These are phyloP conservation scores for Lodderomyces margitis DNA, from an alignment of 1,139 yeast species.

Conservation along the genomic window DNA sequence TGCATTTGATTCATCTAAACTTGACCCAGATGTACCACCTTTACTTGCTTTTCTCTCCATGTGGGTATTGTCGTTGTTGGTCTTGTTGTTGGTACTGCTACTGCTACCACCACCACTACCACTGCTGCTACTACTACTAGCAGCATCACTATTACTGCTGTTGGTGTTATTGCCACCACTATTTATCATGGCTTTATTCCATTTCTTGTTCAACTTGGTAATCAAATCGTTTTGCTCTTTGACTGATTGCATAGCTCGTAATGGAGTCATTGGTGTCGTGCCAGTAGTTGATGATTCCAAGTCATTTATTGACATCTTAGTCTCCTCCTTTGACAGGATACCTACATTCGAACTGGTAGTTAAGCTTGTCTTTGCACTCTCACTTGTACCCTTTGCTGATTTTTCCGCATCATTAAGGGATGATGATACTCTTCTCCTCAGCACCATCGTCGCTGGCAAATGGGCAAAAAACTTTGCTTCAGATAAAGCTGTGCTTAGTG, in stretches of 20 bases:
- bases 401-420: background rate
- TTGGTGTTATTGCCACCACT: background rate
- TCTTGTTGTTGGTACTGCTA: background rate
- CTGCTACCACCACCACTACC: background rate
- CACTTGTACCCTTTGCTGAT: background rate
- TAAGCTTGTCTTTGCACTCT: background rate
- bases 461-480: background rate
- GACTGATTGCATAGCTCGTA: slow-evolving; percentile 15
- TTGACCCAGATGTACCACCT: background rate
- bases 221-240: slow-evolving; percentile 35
- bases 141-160: background rate
- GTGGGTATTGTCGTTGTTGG: background rate
- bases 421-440: background rate
- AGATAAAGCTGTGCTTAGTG: background rate
- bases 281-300: slow-evolving; percentile 14
- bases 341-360: slow-evolving; percentile 5
- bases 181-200: slow-evolving; percentile 28
- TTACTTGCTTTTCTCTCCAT: too few relatives aligned
- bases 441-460: background rate
- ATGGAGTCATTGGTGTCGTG: slow-evolving; percentile 8
- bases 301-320: slow-evolving; percentile 8
- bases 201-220: slow-evolving; percentile 34
- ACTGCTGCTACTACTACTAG: background rate
- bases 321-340: background rate
- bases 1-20: background rate